A percentile compares a stretch with the other conserved stretches of the same genome.
Conservation (phyloP, 2,329 filamentous ascomycete genomes). For the Sporothrix brasiliensis region DNA sequence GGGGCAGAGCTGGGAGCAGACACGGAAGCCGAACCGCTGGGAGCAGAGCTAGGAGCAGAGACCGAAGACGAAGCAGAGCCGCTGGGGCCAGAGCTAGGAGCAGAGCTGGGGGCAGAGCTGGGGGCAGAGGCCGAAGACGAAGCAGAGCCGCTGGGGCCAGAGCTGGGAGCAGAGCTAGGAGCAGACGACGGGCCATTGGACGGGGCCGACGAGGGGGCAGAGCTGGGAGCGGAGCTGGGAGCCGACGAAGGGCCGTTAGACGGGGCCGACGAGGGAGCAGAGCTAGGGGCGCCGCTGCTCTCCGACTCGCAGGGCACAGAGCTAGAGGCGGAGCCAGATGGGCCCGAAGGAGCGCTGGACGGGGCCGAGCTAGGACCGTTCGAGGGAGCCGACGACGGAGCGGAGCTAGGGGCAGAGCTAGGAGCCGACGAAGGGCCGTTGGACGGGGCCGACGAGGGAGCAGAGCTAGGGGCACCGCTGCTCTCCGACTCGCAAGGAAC, state of each 20-base stretch:
- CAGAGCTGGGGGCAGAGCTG: not conserved
- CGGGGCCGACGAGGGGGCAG: not conserved
- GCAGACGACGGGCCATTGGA: not conserved
- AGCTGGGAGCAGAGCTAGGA: constrained; percentile 5
- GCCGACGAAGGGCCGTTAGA: not conserved
- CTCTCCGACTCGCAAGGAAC: not conserved
- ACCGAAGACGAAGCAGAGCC: constrained; percentile 18
- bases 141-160: not conserved
- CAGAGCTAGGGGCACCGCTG: constrained; percentile 5
- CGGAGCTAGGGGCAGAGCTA: not conserved
- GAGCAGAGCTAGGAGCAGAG: constrained; percentile 12
- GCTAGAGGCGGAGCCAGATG: not conserved
- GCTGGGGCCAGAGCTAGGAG: constrained; percentile 8
- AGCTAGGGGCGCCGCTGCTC: constrained; percentile 23
- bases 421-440: not conserved
- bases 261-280: not conserved
- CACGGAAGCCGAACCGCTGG: not conserved
- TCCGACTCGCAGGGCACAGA: not conserved
- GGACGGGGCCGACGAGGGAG: not conserved
- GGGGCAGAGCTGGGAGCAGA: not conserved
- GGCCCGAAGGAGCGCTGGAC: not conserved
- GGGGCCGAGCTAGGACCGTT: not conserved
- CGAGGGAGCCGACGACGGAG: not conserved
- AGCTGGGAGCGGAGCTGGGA: not conserved
- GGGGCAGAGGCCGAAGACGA: not conserved